Evolutionary conservation across 352 stramenopile genomes (phyloP), one percentile per base, ranked within the genome.

Genomic region (Nothophytophthora sp.): DNA sequence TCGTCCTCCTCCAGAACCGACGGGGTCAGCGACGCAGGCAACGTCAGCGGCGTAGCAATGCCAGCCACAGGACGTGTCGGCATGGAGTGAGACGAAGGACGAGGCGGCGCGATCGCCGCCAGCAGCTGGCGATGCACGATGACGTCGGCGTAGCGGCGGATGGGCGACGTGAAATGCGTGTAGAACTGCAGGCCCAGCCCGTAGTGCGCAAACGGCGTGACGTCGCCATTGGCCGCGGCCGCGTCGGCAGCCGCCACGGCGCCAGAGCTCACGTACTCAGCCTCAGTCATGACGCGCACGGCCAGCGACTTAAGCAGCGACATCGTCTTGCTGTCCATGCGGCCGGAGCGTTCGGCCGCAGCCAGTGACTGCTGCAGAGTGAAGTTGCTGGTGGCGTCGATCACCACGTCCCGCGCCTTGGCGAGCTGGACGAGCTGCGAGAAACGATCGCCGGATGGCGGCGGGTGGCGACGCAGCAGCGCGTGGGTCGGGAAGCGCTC

Each of bases 151-250:
- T 98, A 99, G 39, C 95, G 77, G 33, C 96, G 80, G 76, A 99
- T 99, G 1, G 96, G 96, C 16, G 81, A 97, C n/a, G 96, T 99
- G 54, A 99, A 99, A 61, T 99, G 96, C 20, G 96, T 99, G 61
- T 99, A 99, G 73, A 98, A 98, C 8, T 94, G 95, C 50, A 99
- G 98, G 54, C 98, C 98, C 23, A 99, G 67, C 7, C 94, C 97
- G 61, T 98, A 99, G 71, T 99, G 97, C 94, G 98, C 7, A 83
- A 78, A 15, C 81, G 73, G 0, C 73, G 55, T n/a, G 67, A 69
- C 23, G 80, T n/a, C 65, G 8, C 70, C 70, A 38, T 86, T 83
- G 5, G 94, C 94, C 4, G 90, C 90, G 4, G 95, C 76, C n/a
- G n/a, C n/a, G n/a, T n/a, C n/a, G n/a, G n/a, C n/a, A n/a, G n/a